A percentile compares a stretch with the other conserved stretches of the same genome.
phyloP scores from a whole-genome alignment of 2,329 filamentous ascomycete species.

The Talaromyces sp. region DNA sequence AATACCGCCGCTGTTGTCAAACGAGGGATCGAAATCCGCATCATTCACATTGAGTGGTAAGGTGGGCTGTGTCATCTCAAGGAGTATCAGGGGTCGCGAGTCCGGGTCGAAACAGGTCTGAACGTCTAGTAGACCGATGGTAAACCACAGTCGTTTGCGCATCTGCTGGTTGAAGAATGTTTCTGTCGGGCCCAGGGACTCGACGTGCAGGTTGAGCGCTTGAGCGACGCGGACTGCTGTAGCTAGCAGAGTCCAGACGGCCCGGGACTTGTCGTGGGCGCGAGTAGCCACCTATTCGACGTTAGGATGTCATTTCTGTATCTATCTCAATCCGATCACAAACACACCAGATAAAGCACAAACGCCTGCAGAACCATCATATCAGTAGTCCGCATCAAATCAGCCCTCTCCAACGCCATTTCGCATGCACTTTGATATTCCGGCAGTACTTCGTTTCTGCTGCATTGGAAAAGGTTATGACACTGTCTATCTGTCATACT shows the following conservation, averaged over 20 bases:
- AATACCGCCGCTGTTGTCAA: constrained; percentile 6
- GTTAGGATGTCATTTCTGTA: background rate
- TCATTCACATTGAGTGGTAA: constrained; percentile 26
- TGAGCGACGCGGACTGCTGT: constrained; percentile 29
- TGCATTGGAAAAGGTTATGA: constrained; percentile 15
- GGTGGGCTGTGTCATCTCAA: constrained; percentile 14
- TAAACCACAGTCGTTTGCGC: constrained; percentile 18
- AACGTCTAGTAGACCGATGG: constrained; percentile 16
- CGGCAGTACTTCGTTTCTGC: constrained; percentile 11
- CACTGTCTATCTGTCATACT: constrained; percentile 22
- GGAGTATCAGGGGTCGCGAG: constrained; percentile 18
- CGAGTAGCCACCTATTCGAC: constrained; percentile 19
- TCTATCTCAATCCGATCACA: background rate
- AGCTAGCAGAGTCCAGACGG: constrained; percentile 30
- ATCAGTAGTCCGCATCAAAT: constrained; percentile 20
- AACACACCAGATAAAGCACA: constrained; percentile 23
- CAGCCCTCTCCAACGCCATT: constrained; percentile 18
- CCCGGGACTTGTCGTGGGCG: constrained; percentile 25
- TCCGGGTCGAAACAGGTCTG: constrained; percentile 15
- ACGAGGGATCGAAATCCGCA: constrained; percentile 24
- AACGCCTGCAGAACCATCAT: constrained; percentile 25
- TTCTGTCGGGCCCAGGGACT: constrained; percentile 20
- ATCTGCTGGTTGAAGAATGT: constrained; percentile 20
- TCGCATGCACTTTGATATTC: constrained; percentile 21
- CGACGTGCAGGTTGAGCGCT: constrained; percentile 22